Evolutionary conservation across 768 basidiomycete species (phyloP).

Genomic region (Lactarius akahatsu): DNA sequence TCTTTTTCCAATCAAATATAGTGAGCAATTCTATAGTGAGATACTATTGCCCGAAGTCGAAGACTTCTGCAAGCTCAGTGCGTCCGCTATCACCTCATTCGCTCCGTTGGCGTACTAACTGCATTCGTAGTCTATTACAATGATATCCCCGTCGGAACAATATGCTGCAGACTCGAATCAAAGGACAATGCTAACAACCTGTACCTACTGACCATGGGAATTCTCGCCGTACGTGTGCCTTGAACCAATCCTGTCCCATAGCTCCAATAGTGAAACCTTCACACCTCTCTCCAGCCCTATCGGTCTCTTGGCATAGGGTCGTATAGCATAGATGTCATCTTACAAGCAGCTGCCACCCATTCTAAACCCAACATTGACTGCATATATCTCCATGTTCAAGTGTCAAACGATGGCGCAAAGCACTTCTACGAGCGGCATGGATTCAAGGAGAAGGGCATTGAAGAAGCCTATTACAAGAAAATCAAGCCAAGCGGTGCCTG

Average conservation of each 20-base stretch:
- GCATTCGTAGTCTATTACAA: conserved; percentile 76
- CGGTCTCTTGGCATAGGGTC: conserved; percentile 77
- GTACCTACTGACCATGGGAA: conserved; percentile 91
- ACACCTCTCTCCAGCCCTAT: conserved; percentile 60
- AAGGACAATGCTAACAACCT: conserved; percentile 55
- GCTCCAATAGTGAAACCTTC: conserved; percentile 1
- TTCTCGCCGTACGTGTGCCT: conserved; percentile 67
- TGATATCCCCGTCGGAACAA: conserved; percentile 86
- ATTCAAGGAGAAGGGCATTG: conserved; percentile 64
- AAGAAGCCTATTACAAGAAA: conserved; percentile 86
- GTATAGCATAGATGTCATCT: conserved; percentile 63
- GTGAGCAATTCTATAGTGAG: conserved; percentile 83
- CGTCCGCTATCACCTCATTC: conserved; percentile 36
- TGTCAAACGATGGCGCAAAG: conserved; percentile 75
- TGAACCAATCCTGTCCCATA: conserved; percentile 2
- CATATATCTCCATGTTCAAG: conserved; percentile 85
- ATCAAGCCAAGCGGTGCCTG: conserved; percentile 82
- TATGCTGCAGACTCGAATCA: conserved; percentile 81
- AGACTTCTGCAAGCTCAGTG: conserved; percentile 85
- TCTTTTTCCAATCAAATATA: conserved; percentile 87
- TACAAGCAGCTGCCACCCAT: conserved; percentile 59
- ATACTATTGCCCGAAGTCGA: conserved; percentile 76
- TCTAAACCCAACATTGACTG: conserved; percentile 61
- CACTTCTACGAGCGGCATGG: conserved; percentile 82
- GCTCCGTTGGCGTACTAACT: not conserved